phyloP scores from a whole-genome alignment of 2,329 filamentous ascomycete genomes.

The Hyphodiscus sp. region DNA sequence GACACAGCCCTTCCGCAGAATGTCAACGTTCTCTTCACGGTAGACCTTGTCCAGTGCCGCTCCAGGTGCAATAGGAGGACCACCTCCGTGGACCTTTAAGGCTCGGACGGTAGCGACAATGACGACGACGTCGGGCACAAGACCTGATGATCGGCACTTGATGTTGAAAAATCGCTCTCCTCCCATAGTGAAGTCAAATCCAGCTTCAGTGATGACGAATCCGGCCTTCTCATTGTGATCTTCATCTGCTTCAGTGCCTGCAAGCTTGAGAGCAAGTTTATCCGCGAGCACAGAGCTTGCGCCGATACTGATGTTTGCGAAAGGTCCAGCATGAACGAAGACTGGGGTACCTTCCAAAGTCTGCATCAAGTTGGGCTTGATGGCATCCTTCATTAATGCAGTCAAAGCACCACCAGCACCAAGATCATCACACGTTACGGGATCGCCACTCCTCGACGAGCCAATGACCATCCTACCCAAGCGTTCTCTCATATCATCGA shows the following conservation, averaged over 20 bases:
- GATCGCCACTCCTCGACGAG: conserved; percentile 76
- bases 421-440: conserved; percentile 93
- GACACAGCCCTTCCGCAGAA: conserved; percentile 82
- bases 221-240: conserved; percentile 75
- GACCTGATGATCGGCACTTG: conserved; percentile 92
- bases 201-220: conserved; percentile 93
- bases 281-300: conserved; percentile 94
- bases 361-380: conserved; percentile 99
- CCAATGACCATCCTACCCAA: conserved; percentile 95
- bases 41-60: conserved; percentile 82
- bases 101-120: conserved; percentile 94
- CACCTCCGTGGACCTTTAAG: conserved; percentile 93
- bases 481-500: conserved; percentile 85
- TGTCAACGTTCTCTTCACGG: conserved; percentile 85
- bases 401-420: conserved; percentile 88
- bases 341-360: conserved; percentile 95
- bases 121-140: conserved; percentile 88
- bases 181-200: conserved; percentile 99
- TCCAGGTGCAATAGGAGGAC: conserved; percentile 86
- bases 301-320: conserved; percentile 97
- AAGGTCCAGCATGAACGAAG: conserved; percentile 94
- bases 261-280: conserved; percentile 90
- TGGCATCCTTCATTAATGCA: conserved; percentile 94
- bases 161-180: conserved; percentile 99
- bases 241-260: conserved; percentile 89